phyloP scores from a whole-genome alignment of 2,329 filamentous ascomycete species.

The Aspergillus quadrilineatus region DNA sequence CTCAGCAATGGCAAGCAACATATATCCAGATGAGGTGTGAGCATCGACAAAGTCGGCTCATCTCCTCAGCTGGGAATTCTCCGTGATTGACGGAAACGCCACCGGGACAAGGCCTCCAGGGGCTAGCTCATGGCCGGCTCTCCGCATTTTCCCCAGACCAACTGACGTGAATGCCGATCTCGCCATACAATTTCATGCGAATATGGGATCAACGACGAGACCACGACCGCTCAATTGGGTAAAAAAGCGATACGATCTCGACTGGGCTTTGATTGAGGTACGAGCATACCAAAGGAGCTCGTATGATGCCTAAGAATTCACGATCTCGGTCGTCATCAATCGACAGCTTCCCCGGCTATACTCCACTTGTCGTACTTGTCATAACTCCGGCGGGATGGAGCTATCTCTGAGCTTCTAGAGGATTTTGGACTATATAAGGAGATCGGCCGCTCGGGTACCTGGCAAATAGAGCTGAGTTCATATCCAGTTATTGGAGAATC shows the following conservation, averaged over 20 bases:
- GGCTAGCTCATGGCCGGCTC: background rate
- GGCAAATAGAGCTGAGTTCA: background rate
- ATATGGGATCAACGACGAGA: background rate
- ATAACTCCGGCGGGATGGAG: constrained; percentile 12
- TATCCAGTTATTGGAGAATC: background rate
- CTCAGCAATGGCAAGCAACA: background rate
- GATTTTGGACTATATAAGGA: constrained; percentile 7
- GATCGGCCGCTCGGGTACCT: background rate
- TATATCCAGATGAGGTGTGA: background rate
- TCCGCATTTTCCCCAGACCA: constrained; percentile 10
- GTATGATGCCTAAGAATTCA: background rate
- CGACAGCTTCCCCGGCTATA: background rate
- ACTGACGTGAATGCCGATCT: constrained; percentile 1
- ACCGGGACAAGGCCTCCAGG: constrained; percentile 3
- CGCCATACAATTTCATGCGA: background rate
- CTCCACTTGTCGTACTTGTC: background rate
- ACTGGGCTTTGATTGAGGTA: background rate
- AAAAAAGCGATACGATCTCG: constrained; percentile 2
- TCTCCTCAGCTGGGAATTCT: background rate
- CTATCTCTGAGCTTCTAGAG: background rate
- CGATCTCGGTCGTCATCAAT: background rate
- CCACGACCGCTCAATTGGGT: background rate
- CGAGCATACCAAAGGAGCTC: background rate
- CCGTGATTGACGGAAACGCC: constrained; percentile 12
- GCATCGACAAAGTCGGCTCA: background rate